A percentile compares a stretch with the other conserved stretches of the same genome.
Evolutionary conservation across 2,329 filamentous ascomycete species (phyloP).

Genomic region (Alternaria postmessia): DNA sequence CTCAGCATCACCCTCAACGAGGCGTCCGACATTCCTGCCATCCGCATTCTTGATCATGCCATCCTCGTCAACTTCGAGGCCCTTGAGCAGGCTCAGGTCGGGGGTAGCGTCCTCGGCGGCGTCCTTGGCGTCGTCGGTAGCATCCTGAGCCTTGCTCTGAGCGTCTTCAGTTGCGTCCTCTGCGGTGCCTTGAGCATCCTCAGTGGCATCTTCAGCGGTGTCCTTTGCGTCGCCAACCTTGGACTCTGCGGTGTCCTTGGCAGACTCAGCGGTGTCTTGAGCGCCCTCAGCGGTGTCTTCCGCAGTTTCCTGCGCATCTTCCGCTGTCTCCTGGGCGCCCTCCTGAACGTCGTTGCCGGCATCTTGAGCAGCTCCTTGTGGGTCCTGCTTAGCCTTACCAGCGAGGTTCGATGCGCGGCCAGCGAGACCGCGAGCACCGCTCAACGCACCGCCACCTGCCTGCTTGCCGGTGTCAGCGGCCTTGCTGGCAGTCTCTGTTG

Average conservation of each 20-base stretch:
- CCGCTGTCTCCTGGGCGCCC: slow-evolving; percentile 41
- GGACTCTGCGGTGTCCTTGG: slow-evolving; percentile 39
- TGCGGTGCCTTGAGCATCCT: slow-evolving; percentile 43
- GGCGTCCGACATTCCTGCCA: slow-evolving; percentile 58
- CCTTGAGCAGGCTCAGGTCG: slow-evolving; percentile 59
- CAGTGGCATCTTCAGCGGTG: slow-evolving; percentile 51
- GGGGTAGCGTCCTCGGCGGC: slow-evolving; percentile 49
- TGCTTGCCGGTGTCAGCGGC: slow-evolving; percentile 47
- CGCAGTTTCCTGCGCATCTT: slow-evolving; percentile 43
- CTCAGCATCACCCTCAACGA: slow-evolving; percentile 62
- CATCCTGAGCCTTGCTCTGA: slow-evolving; percentile 37
- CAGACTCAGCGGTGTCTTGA: slow-evolving; percentile 43
- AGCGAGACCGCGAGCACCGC: slow-evolving; percentile 57
- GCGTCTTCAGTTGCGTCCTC: slow-evolving; percentile 43
- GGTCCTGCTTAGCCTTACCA: slow-evolving; percentile 53
- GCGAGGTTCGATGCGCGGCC: slow-evolving; percentile 58
- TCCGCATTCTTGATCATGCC: slow-evolving; percentile 62
- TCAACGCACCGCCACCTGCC: slow-evolving; percentile 51
- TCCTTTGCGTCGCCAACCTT: slow-evolving; percentile 34
- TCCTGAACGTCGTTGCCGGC: slow-evolving; percentile 48
- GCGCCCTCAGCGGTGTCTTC: slow-evolving; percentile 43
- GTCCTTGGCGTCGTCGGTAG: slow-evolving; percentile 36
- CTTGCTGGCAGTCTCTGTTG: slow-evolving; percentile 44
- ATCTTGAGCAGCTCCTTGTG: slow-evolving; percentile 49
- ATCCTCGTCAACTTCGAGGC: slow-evolving; percentile 62